Evolutionary conservation across 2,329 filamentous ascomycete genomes (phyloP).

Genomic region (Catunica adiposa): DNA sequence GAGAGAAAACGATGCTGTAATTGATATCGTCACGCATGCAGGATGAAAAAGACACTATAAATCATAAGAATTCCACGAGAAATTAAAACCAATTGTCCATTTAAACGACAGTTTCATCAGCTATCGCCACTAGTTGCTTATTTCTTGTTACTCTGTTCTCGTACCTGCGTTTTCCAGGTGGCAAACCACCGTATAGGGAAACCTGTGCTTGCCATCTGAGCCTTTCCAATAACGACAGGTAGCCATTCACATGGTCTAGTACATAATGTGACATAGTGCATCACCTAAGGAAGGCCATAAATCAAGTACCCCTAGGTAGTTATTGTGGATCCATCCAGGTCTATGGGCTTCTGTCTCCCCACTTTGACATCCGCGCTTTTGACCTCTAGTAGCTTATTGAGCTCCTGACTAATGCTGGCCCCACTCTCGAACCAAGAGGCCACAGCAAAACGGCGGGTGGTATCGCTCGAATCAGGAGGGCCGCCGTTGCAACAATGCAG

Average conservation of each 20-base stretch:
- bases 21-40: no score
- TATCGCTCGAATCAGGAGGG: not conserved
- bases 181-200: no score
- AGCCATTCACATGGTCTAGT: not conserved
- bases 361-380: not conserved
- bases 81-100: no score
- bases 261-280: not conserved
- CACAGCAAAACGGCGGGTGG: not conserved
- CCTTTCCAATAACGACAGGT: no score
- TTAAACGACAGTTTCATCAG: no score
- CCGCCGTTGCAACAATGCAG: not conserved
- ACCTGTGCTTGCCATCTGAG: no score
- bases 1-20: no score
- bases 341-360: conserved; percentile 2
- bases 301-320: not conserved
- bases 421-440: not conserved
- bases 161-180: no score
- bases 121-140: no score
- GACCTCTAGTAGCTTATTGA: not conserved
- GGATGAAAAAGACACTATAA: no score
- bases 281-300: not conserved
- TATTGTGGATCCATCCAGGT: not conserved
- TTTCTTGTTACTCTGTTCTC: no score
- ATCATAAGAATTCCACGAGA: no score
- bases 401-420: not conserved